Percentiles rank a stretch among this genome's conserved stretches.
phyloP scores from a whole-genome alignment of 768 basidiomycete genomes.

The Hypholoma sublateritium region DNA sequence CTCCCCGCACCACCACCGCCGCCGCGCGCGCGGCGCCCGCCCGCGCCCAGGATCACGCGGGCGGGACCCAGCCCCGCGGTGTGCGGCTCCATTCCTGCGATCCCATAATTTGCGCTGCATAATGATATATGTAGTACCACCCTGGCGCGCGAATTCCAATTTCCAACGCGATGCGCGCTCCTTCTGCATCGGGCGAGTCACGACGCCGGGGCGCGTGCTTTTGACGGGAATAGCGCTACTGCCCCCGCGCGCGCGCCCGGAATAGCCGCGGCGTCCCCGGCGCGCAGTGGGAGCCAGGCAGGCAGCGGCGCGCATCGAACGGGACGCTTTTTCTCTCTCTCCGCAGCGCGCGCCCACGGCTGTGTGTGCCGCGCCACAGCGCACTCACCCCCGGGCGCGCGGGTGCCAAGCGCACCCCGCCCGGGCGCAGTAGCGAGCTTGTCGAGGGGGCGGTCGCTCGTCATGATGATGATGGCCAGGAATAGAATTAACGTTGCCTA shows the following conservation, averaged over 20 bases:
- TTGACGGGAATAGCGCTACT: neutral
- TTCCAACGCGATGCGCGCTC: neutral
- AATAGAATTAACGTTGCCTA: neutral
- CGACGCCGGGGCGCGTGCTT: neutral
- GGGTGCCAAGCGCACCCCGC: neutral
- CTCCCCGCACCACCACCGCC: too few species aligned
- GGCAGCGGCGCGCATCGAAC: neutral
- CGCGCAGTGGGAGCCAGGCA: too few species aligned
- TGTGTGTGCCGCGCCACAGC: neutral
- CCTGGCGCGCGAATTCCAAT: neutral
- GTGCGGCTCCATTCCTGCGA: too few species aligned
- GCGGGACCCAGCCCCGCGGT: too few species aligned
- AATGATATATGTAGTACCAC: too few species aligned
- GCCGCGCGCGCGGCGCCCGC: too few species aligned
- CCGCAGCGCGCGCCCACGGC: slow-evolving; percentile 12
- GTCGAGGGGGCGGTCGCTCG: neutral
- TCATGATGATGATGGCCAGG: neutral
- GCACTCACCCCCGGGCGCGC: neutral
- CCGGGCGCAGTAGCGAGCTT: too few species aligned
- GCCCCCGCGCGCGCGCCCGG: neutral
- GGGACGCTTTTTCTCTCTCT: slow-evolving; percentile 13
- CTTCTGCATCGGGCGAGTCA: neutral
- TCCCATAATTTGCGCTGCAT: too few species aligned
- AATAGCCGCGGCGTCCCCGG: too few species aligned
- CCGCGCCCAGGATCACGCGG: too few species aligned